A percentile compares a stretch with the other conserved stretches of the same genome.
phyloP scores from a whole-genome alignment of 2,329 filamentous ascomycete genomes.

The Didymella pinodella region DNA sequence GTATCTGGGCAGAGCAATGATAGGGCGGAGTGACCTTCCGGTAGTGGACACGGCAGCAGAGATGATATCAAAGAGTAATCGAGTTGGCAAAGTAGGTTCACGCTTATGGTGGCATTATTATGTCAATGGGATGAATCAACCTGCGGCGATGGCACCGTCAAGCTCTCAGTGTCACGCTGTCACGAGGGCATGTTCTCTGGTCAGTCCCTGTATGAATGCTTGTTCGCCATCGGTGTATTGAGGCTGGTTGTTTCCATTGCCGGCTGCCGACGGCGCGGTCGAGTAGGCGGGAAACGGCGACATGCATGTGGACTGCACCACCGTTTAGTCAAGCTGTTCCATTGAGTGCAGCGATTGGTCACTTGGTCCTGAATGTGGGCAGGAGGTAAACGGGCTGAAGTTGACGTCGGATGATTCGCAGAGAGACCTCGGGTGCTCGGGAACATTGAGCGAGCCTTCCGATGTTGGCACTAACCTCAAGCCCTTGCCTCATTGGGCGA shows the following conservation, averaged over 20 bases:
- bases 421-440: neutral
- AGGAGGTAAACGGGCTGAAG: slow-evolving; percentile 8
- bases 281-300: neutral
- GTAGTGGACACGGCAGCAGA: neutral
- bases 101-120: neutral
- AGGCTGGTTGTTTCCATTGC: slow-evolving; percentile 2
- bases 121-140: neutral
- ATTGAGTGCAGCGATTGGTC: neutral
- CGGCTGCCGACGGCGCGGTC: slow-evolving; percentile 2
- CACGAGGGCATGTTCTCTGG: neutral
- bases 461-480: neutral
- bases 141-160: too few relatives aligned
- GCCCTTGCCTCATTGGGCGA: neutral
- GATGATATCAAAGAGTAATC: neutral
- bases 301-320: slow-evolving; percentile 1
- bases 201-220: neutral
- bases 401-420: slow-evolving; percentile 10
- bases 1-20: slow-evolving; percentile 4
- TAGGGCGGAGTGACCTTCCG: neutral
- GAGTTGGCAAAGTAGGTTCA: neutral
- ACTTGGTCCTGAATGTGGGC: slow-evolving; percentile 10
- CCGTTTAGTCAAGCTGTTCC: neutral
- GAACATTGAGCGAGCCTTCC: neutral
- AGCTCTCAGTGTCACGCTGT: neutral
- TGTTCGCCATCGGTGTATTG: neutral